Evolutionary conservation across 306 rosid species (phyloP).

Genomic region (Lotus japonicus): DNA sequence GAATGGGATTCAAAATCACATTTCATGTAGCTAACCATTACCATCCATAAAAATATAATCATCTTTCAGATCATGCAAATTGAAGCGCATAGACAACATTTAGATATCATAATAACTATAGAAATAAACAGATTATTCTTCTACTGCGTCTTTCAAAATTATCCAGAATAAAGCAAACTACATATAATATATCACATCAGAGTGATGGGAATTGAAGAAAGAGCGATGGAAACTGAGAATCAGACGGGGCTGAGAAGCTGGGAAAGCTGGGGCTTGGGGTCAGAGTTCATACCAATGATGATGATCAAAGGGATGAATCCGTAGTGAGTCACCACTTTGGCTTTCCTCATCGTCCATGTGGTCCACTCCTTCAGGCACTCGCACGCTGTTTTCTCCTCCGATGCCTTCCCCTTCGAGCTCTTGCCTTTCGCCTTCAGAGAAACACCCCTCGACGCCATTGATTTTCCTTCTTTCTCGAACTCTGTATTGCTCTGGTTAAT

Average conservation of each 20-base stretch:
- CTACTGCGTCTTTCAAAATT: not conserved
- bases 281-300: constrained; percentile 90
- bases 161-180: not conserved
- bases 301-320: constrained; percentile 92
- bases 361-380: constrained; percentile 73
- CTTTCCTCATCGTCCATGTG: constrained; percentile 69
- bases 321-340: constrained; percentile 76
- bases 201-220: not conserved
- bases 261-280: constrained; percentile 77
- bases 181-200: not conserved
- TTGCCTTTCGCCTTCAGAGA: constrained; percentile 74
- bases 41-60: not conserved
- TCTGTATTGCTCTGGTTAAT: not conserved
- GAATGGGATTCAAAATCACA: not conserved
- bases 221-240: not conserved
- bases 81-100: not conserved
- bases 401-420: constrained; percentile 41
- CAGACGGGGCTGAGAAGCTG: constrained; percentile 97
- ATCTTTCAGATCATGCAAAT: not conserved
- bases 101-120: not conserved
- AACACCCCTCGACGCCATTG: constrained; percentile 69
- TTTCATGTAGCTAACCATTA: not conserved
- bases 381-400: constrained; percentile 35
- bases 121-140: not conserved
- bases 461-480: not conserved